A percentile compares a stretch with the other conserved stretches of the same genome.
These are phyloP conservation scores for Didymella keratinophila DNA, from an alignment of 2,329 filamentous ascomycete genomes.

Conservation along the genomic window DNA sequence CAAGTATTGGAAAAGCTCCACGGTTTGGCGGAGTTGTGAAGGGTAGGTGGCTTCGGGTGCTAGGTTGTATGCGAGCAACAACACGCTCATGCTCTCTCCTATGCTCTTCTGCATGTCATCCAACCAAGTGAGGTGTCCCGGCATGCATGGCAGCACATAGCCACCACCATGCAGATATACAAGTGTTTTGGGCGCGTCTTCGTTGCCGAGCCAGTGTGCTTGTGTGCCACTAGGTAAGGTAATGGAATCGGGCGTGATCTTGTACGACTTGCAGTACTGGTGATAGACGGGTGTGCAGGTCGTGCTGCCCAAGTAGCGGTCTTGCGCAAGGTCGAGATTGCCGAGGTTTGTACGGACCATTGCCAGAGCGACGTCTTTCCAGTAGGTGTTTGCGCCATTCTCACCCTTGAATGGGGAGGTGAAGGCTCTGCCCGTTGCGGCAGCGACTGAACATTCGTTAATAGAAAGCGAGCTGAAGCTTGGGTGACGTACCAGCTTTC, in stretches of 20 bases:
- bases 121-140: conserved; percentile 60
- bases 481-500: conserved; percentile 38
- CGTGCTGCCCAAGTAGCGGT: conserved; percentile 44
- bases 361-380: conserved; percentile 47
- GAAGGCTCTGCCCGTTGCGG: conserved; percentile 44
- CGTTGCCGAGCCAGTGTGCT: conserved; percentile 58
- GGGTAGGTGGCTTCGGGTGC: conserved; percentile 59
- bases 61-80: conserved; percentile 67
- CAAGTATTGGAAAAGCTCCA: conserved; percentile 55
- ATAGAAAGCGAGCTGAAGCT: background rate
- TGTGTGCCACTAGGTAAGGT: conserved; percentile 53
- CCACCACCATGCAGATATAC: conserved; percentile 64
- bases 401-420: conserved; percentile 49
- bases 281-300: conserved; percentile 44
- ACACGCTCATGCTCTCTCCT: conserved; percentile 58
- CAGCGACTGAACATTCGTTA: conserved; percentile 34
- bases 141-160: conserved; percentile 59
- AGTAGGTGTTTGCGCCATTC: conserved; percentile 47
- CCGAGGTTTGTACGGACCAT: conserved; percentile 43
- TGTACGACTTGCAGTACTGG: conserved; percentile 44
- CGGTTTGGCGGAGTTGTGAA: conserved; percentile 57
- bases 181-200: conserved; percentile 50
- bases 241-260: conserved; percentile 50
- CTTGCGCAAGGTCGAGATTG: conserved; percentile 39
- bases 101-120: conserved; percentile 55